Base-by-base conservation (phyloP, 1,139 yeast species). In the Kodamaea sp. region DNA sequence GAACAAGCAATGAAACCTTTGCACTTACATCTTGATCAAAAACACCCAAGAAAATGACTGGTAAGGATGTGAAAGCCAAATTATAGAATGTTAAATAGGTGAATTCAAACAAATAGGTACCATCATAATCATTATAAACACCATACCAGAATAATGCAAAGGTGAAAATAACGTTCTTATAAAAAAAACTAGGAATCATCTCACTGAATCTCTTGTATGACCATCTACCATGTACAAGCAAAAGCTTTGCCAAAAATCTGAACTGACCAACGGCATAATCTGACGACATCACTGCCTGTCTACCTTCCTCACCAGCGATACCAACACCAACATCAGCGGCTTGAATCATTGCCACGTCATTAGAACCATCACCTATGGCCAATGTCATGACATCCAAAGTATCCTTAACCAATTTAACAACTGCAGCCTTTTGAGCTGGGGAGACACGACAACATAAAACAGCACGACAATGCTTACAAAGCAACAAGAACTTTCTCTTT, bases 251-350 rank as follows among this genome's bases (percentile, higher is more conserved):
- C 57, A 92, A 62, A 57, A 76, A 92, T 55, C 97, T 73, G 67
- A 92, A 92, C 61, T 92, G 97, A 9, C 97, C 98, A 60, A 92
- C 70, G 2, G 97, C 97, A 64, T 89, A 92, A 68, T 92, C 98
- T 0, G 97, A 85, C 7, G 95, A 84, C 98, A 92, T 92, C 8
- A 83, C 97, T 9, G 98, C 98, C 61, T 90, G 97, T 36, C 97
- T 74, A 50, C 98, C 98, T 70, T 92, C 98, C 65, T 88, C 95
- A 60, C 98, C 98, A 34, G 96, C 95, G 53, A 92, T 92, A 63
- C 98, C 98, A 35, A 92, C 94, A 52, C 98, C 98, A 27, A 92
- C 94, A 64, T 92, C 94, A 1, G 98, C 98, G 29, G 95, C 89
- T 60, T 92, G 97, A 51, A 92, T 92, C 98, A 92, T 92, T 5